These are phyloP conservation scores for Kodamaea laetipori DNA, from an alignment of 805 yeast genomes.

Conservation along the genomic window DNA sequence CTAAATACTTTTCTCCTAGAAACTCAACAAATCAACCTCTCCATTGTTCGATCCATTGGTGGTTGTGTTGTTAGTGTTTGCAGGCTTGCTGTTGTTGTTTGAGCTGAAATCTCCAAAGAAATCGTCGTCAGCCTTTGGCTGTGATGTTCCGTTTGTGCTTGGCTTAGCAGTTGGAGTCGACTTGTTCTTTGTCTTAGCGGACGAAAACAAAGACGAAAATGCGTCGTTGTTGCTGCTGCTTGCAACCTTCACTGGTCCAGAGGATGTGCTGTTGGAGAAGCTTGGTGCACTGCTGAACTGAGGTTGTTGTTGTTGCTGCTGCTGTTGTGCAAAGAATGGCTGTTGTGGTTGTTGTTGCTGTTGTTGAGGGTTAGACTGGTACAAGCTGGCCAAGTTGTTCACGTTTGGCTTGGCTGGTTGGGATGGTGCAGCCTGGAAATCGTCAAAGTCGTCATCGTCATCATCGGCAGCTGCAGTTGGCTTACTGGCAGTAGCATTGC, in stretches of 20 bases:
- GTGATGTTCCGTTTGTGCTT: slow-evolving; percentile 19
- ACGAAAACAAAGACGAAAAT: slow-evolving; percentile 66
- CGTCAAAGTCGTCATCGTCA: slow-evolving; percentile 78
- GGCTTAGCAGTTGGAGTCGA: slow-evolving; percentile 10
- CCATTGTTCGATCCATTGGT: slow-evolving; percentile 23
- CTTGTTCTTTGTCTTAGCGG: slow-evolving; percentile 55
- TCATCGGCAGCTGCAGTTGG: slow-evolving; percentile 31
- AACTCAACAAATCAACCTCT: slow-evolving; percentile 54
- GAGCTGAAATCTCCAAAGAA: slow-evolving; percentile 37
- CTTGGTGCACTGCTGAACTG: slow-evolving; percentile 18
- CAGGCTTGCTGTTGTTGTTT: slow-evolving; percentile 18
- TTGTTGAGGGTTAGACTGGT: slow-evolving; percentile 24
- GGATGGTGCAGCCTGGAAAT: slow-evolving; percentile 71
- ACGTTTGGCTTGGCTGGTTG: slow-evolving; percentile 24
- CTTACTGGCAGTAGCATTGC: slow-evolving; percentile 22
- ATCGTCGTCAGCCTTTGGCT: slow-evolving; percentile 25
- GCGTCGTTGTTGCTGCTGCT: slow-evolving; percentile 56
- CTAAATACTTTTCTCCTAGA: slow-evolving; percentile 24
- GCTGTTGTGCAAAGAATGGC: slow-evolving; percentile 17
- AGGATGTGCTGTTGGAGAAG: slow-evolving; percentile 26
- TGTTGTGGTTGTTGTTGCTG: slow-evolving; percentile 15
- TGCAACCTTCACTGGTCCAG: slow-evolving; percentile 39
- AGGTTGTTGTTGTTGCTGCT: slow-evolving; percentile 16
- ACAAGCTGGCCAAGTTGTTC: slow-evolving; percentile 31
- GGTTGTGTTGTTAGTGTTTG: slow-evolving; percentile 18